These are phyloP conservation scores for Pseudogymnoascus sp. DNA, from an alignment of 2,329 filamentous ascomycete genomes.

Conservation along the genomic window DNA sequence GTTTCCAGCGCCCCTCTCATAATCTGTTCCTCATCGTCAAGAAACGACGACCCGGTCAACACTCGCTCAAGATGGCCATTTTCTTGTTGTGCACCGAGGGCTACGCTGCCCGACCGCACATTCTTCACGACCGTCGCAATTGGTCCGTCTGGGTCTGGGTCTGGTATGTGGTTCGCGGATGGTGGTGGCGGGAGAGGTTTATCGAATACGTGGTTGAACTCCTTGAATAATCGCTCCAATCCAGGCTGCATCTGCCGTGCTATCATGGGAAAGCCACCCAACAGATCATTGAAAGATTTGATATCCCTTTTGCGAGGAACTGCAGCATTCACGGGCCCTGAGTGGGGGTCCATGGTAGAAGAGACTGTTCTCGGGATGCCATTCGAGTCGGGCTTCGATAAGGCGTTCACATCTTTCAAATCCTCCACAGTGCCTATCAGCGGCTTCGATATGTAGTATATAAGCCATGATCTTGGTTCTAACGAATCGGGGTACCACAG, in stretches of 20 bases:
- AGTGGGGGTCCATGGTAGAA: conserved; percentile 10
- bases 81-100: background rate
- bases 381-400: conserved; percentile 1
- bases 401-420: conserved; percentile 25
- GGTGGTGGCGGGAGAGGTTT: conserved; percentile 66
- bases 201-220: conserved; percentile 80
- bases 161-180: conserved; percentile 50
- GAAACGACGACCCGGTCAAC: conserved; percentile 38
- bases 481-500: conserved; percentile 86
- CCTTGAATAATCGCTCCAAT: conserved; percentile 78
- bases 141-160: conserved; percentile 49
- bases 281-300: conserved; percentile 78
- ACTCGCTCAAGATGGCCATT: conserved; percentile 27
- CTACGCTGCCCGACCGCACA: conserved; percentile 42
- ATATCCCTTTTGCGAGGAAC: conserved; percentile 77
- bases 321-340: conserved; percentile 20
- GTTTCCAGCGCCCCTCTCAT: conserved; percentile 86
- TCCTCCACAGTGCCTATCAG: conserved; percentile 78
- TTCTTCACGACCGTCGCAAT: conserved; percentile 47
- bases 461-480: conserved; percentile 86
- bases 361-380: conserved; percentile 12
- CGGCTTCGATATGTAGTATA: conserved; percentile 91
- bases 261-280: conserved; percentile 91
- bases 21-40: conserved; percentile 83
- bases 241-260: conserved; percentile 92